Evolutionary conservation across 257 asterid species (phyloP).

Genomic region (Cinchona pubescens): DNA sequence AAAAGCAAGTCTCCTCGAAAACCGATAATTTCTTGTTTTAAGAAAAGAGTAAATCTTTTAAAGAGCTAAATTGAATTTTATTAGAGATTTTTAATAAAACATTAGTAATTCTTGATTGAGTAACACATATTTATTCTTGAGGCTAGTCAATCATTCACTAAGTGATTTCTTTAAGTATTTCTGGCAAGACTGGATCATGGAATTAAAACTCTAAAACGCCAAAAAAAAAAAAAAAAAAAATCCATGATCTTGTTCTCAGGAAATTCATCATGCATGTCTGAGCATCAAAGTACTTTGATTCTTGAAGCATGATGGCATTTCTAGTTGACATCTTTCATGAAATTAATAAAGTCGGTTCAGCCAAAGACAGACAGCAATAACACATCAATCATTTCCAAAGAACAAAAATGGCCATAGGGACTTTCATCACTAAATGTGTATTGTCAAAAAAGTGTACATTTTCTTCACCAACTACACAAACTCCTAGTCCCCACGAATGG

Average conservation of each 20-base stretch:
- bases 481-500: constrained; percentile 13
- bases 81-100: too few relatives aligned
- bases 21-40: constrained; percentile 14
- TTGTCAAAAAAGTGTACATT: constrained; percentile 11
- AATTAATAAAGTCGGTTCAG: constrained; percentile 12
- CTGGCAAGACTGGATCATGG: constrained; percentile 23
- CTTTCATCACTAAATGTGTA: constrained; percentile 14
- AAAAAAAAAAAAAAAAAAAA: constrained; percentile 7
- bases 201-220: constrained; percentile 6
- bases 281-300: constrained; percentile 16
- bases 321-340: constrained; percentile 18
- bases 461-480: constrained; percentile 3
- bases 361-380: constrained; percentile 14
- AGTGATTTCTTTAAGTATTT: constrained; percentile 23
- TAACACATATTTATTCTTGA: too few relatives aligned
- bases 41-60: too few relatives aligned
- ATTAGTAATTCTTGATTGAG: constrained; percentile 10
- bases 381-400: constrained; percentile 21
- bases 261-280: neutral
- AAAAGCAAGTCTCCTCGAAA: constrained; percentile 14
- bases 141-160: constrained; percentile 29
- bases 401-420: constrained; percentile 17
- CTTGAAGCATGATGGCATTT: constrained; percentile 22
- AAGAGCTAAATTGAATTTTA: too few relatives aligned
- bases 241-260: neutral